Conservation (phyloP, 2,329 filamentous ascomycete species). For the Aspergillus fructus region DNA sequence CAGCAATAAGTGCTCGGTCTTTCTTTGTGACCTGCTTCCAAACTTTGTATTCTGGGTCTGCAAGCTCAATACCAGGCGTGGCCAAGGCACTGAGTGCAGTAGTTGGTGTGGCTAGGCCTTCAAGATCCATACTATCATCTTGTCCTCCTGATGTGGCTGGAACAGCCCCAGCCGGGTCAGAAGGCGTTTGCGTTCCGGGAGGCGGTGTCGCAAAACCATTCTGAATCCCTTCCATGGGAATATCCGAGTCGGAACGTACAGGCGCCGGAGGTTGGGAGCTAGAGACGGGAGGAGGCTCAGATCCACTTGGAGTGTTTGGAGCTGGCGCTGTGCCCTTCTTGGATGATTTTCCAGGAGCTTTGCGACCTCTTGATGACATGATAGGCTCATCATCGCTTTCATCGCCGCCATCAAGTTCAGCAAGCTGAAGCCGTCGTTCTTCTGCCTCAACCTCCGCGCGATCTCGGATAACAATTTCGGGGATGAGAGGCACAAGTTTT, state of each 20-base stretch:
- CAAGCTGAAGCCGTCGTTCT: conserved; percentile 73
- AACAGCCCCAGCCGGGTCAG: conserved; percentile 67
- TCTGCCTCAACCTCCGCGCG: conserved; percentile 92
- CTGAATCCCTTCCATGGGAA: conserved; percentile 67
- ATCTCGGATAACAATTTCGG: conserved; percentile 84
- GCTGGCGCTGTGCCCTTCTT: conserved; percentile 64
- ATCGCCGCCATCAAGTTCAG: conserved; percentile 79
- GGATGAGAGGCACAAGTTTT: conserved; percentile 91
- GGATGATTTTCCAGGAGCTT: conserved; percentile 74
- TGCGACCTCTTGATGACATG: conserved; percentile 93
- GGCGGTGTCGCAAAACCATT: conserved; percentile 86
- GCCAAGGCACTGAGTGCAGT: conserved; percentile 66
- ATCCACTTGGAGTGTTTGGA: conserved; percentile 71
- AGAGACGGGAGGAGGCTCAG: conserved; percentile 68
- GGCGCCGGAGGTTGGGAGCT: conserved; percentile 51
- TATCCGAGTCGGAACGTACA: conserved; percentile 70
- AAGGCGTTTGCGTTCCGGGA: conserved; percentile 72
- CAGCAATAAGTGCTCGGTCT: conserved; percentile 80
- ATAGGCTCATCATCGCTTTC: conserved; percentile 98
- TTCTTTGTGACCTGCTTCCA: conserved; percentile 99
- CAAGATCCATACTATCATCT: conserved; percentile 81
- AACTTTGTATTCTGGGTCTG: conserved; percentile 88
- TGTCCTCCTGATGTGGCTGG: conserved; percentile 64
- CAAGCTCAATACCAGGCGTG: conserved; percentile 75
- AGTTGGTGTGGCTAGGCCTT: conserved; percentile 66